Conservation (phyloP, 148 eudicot genomes). For the Pouteria glomerata region DNA sequence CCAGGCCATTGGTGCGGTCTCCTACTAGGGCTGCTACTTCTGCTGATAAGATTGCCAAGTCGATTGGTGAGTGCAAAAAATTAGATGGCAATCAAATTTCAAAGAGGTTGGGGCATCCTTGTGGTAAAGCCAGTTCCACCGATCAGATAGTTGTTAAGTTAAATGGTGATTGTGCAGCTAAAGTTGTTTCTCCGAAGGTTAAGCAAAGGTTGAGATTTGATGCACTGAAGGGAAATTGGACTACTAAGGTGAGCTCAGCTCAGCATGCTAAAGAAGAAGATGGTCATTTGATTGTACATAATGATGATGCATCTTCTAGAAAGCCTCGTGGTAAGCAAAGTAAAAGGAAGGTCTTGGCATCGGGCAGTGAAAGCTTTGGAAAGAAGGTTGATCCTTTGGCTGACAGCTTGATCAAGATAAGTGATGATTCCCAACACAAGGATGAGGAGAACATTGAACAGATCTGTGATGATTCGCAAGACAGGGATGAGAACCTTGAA, state of each 20-base stretch:
- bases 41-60: constrained; percentile 19
- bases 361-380: constrained; percentile 21
- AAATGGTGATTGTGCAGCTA: constrained; percentile 18
- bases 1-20: constrained; percentile 23
- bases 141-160: constrained; percentile 20
- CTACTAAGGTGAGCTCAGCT: constrained; percentile 21
- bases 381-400: constrained; percentile 34
- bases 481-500: no score
- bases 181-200: constrained; percentile 23
- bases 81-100: constrained; percentile 28
- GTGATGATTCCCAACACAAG: constrained; percentile 39
- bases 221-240: constrained; percentile 26
- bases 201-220: constrained; percentile 27
- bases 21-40: constrained; percentile 12
- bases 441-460: constrained; percentile 95
- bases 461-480: no score
- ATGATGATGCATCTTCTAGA: constrained; percentile 32
- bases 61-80: constrained; percentile 39
- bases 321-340: constrained; percentile 36
- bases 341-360: constrained; percentile 37
- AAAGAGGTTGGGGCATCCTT: constrained; percentile 24
- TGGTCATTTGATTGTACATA: constrained; percentile 25
- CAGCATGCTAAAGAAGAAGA: constrained; percentile 26
- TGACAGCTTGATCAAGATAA: constrained; percentile 19
- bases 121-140: constrained; percentile 29